Evolutionary conservation across 2,329 filamentous ascomycete species (phyloP).

Genomic region (Sporothrix brasiliensis): DNA sequence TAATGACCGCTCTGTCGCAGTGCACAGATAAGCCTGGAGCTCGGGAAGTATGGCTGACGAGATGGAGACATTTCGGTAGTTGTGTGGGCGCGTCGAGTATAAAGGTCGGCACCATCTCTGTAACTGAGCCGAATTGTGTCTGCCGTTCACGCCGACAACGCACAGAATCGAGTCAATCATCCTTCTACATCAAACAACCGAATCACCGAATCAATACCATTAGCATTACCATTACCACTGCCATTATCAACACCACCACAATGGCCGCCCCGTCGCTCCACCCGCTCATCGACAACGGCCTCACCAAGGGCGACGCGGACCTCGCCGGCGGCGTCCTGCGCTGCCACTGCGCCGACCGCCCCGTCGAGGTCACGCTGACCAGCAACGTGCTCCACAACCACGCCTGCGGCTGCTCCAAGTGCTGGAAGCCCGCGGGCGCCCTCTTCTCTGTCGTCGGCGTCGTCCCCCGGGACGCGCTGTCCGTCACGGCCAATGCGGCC

Average conservation of each 20-base stretch:
- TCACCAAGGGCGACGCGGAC: constrained; percentile 57
- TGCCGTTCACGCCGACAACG: no score
- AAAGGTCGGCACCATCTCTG: not conserved
- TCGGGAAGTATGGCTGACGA: not conserved
- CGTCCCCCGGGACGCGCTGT: constrained; percentile 57
- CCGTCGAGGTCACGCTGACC: constrained; percentile 60
- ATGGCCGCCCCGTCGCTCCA: constrained; percentile 52
- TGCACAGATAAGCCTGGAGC: not conserved
- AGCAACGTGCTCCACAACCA: constrained; percentile 69
- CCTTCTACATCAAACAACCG: not conserved
- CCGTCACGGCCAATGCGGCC: constrained; percentile 58
- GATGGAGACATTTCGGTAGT: constrained; percentile 5
- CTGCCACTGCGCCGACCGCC: constrained; percentile 61
- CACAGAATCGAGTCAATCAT: not conserved
- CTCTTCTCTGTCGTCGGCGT: constrained; percentile 68
- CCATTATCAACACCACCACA: not conserved
- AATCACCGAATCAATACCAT: not conserved
- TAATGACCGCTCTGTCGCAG: not conserved
- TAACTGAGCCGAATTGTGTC: no score
- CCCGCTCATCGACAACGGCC: constrained; percentile 64
- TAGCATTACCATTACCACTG: not conserved
- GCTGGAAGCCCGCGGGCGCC: constrained; percentile 67
- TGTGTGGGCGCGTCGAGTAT: not conserved
- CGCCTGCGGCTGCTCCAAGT: constrained; percentile 71
- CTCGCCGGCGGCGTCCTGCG: constrained; percentile 63